Base-by-base conservation (phyloP, 306 rosid species). In the Arachis hypogaea region DNA sequence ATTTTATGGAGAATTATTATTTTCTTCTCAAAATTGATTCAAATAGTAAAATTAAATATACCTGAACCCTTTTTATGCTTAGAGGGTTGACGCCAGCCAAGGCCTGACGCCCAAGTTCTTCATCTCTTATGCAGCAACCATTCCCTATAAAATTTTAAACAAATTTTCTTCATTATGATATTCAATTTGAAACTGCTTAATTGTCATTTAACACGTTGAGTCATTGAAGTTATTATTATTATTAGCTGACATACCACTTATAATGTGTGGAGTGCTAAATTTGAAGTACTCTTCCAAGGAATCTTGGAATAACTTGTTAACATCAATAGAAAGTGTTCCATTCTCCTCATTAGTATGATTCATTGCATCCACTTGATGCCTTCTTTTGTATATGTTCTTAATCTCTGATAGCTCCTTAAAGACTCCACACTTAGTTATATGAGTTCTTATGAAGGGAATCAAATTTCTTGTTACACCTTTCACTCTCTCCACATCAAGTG, bases 21-120 rank as follows among this genome's bases (percentile, higher is more conserved):
- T 33, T 33, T 33, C 38, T 33, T 33, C 38, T 33, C 38, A 33
- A 33, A 33, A 33, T 33, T 33, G 0, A 33, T 33, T 33, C 38
- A 33, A 33, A 33, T 33, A 33, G 38, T 33, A 33, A 2, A 33
- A 33, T 33, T 33, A 4, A 33, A 33, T 4, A 33, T 33, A 78
- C 83, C 66, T 66, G 62, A 11, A 82, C 82, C 67, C 84, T 63
- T 75, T 82, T 63, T 44, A 85, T 68, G 75, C 83, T 75, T 2
- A 66, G 29, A 47, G 85, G 88, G 72, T 85, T 75, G 12, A 78
- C 14, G 7, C 88, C 88, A 7, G 85, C 85, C 57, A 81, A 5
- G 16, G 72, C 51, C 16, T 75, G 83, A 38, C 82, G 88, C 7
- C 85, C 88, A 71, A 84, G 71, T 72, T 85, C 80, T 7, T 85